Conservation (phyloP, 345 rosid species). For the Cardiospermum halicacabum region DNA sequence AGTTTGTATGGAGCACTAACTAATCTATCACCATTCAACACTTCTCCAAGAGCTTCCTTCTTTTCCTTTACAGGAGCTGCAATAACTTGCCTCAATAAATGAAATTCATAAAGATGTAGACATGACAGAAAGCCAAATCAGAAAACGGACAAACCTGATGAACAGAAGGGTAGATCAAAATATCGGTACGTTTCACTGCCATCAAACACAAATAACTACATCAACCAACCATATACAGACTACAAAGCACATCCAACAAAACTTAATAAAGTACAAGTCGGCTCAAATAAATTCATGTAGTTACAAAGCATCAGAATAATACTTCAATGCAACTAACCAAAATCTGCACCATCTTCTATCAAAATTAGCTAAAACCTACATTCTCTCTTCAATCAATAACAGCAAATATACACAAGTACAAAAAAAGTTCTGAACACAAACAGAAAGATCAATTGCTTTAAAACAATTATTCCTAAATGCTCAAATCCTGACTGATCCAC, state of each 20-base stretch:
- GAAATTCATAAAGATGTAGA: background rate
- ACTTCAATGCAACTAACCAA: background rate
- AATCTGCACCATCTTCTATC: background rate
- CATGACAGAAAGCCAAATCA: background rate
- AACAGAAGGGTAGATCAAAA: constrained; percentile 32
- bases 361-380: background rate
- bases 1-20: constrained; percentile 62
- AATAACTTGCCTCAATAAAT: constrained; percentile 3
- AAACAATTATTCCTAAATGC: background rate
- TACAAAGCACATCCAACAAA: background rate
- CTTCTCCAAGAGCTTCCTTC: constrained; percentile 67
- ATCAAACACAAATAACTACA: background rate
- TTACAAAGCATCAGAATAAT: background rate
- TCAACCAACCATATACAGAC: background rate
- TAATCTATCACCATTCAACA: constrained; percentile 62
- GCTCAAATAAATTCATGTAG: background rate
- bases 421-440: background rate
- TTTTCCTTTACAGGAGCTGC: constrained; percentile 38
- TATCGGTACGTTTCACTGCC: constrained; percentile 33
- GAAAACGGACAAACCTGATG: constrained; percentile 20
- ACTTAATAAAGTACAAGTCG: background rate
- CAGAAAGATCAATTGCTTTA: background rate
- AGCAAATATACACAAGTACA: background rate
- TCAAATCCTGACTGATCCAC: background rate
- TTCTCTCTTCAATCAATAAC: background rate